Percentiles rank a stretch among this genome's conserved stretches.
These are phyloP conservation scores for Cyanidium caldarium DNA, from an alignment of 23 red algal genomes.

Conservation along the genomic window DNA sequence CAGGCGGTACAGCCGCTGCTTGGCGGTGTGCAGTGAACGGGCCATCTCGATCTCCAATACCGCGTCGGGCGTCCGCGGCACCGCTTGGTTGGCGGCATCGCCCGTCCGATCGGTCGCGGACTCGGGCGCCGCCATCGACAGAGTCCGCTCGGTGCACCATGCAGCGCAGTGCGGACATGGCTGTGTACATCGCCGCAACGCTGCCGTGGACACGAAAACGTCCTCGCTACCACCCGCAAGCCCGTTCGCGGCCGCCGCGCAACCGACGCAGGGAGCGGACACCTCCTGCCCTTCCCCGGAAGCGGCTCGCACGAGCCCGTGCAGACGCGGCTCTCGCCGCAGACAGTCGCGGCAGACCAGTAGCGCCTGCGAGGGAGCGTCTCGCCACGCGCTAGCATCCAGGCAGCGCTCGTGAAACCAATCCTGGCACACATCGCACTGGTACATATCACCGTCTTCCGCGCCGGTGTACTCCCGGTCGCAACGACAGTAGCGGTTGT, in stretches of 20 bases:
- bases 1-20: neutral
- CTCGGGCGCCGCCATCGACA: neutral
- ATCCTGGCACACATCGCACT: neutral
- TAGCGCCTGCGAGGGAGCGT: neutral
- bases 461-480: neutral
- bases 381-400: neutral
- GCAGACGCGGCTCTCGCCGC: neutral
- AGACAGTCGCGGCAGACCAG: neutral
- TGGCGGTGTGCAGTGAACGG: neutral
- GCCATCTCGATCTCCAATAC: neutral
- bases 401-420: neutral
- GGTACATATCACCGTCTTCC: neutral
- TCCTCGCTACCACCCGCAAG: neutral
- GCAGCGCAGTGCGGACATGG: neutral
- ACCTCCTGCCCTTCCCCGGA: neutral
- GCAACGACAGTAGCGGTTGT: neutral
- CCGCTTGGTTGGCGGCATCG: neutral
- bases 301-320: neutral
- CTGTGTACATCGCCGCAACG: neutral
- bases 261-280: neutral
- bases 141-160: too few relatives aligned
- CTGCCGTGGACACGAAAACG: neutral
- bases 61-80: neutral
- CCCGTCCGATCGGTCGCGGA: neutral
- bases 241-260: neutral